Percentiles rank a stretch among this genome's conserved stretches.
Conservation (phyloP, 768 basidiomycete genomes). For the Ephemerocybe angulata region DNA sequence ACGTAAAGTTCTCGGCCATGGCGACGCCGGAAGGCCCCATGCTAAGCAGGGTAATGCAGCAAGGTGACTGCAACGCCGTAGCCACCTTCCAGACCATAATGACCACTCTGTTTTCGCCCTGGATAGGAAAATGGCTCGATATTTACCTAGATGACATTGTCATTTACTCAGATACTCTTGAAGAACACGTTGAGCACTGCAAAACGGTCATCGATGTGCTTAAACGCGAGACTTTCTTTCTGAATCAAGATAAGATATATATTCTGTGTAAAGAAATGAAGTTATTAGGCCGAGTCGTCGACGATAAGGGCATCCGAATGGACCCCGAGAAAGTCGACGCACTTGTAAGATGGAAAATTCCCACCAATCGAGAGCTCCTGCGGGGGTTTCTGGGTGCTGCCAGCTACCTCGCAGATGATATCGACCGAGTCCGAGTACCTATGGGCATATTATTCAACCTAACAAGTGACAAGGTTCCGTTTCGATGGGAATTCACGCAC, state of each 20-base stretch:
- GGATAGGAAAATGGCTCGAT: conserved; percentile 34
- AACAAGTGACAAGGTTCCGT: conserved; percentile 13
- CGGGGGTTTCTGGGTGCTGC: conserved; percentile 33
- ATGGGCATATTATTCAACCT: conserved; percentile 23
- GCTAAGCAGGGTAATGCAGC: conserved; percentile 30
- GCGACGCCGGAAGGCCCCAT: no score
- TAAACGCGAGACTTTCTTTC: conserved; percentile 20
- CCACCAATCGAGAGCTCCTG: conserved; percentile 18
- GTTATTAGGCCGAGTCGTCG: conserved; percentile 31
- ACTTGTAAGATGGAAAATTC: conserved; percentile 16
- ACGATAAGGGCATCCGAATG: conserved; percentile 30
- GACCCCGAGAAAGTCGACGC: conserved; percentile 34
- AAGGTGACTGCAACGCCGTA: conserved; percentile 27
- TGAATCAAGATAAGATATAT: conserved; percentile 5
- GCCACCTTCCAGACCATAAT: conserved; percentile 42
- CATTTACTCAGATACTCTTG: conserved; percentile 32
- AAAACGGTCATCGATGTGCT: conserved; percentile 21
- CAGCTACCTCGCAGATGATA: conserved; percentile 29
- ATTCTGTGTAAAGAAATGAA: conserved; percentile 19
- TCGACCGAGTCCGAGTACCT: conserved; percentile 21
- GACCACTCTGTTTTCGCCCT: conserved; percentile 32
- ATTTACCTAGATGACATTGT: conserved; percentile 17
- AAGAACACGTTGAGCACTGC: conserved; percentile 29
- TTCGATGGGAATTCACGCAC: conserved; percentile 16
- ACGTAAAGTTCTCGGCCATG: no score